Evolutionary conservation across 352 stramenopile species (phyloP).

Genomic region (Phytophthora foliorum): DNA sequence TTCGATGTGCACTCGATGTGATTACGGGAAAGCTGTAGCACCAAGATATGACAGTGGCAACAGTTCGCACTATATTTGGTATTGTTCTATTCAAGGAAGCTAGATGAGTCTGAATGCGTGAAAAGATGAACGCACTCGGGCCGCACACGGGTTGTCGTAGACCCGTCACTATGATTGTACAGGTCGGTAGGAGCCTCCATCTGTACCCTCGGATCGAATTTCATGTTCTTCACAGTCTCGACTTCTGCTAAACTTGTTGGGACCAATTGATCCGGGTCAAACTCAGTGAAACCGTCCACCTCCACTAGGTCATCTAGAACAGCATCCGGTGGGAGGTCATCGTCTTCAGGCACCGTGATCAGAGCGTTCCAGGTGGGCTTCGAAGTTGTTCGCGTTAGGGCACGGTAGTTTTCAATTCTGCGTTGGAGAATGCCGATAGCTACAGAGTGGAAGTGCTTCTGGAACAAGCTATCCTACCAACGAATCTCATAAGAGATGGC

Average conservation of each 20-base stretch:
- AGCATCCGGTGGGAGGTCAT: not conserved
- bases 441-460: conserved; percentile 7
- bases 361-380: conserved; percentile 5
- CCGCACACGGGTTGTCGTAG: not conserved
- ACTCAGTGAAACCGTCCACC: conserved; percentile 8
- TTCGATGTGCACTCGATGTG: no score
- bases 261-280: not conserved
- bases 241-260: conserved; percentile 6
- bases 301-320: conserved; percentile 9
- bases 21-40: no score
- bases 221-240: conserved; percentile 11
- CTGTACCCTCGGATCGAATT: conserved; percentile 9
- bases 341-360: not conserved
- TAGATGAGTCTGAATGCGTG: conserved; percentile 4
- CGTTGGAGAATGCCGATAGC: conserved; percentile 13
- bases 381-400: not conserved
- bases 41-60: no score
- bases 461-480: conserved; percentile 13
- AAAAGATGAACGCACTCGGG: conserved; percentile 7
- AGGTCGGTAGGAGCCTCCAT: conserved; percentile 3
- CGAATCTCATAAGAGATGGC: no score
- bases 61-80: no score
- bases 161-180: conserved; percentile 1
- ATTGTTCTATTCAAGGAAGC: no score
- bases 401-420: conserved; percentile 14